Evolutionary conservation across 495 filamentous ascomycete genomes (phyloP), one percentile per base, ranked within the genome.

Genomic region (Echria macrotheca): DNA sequence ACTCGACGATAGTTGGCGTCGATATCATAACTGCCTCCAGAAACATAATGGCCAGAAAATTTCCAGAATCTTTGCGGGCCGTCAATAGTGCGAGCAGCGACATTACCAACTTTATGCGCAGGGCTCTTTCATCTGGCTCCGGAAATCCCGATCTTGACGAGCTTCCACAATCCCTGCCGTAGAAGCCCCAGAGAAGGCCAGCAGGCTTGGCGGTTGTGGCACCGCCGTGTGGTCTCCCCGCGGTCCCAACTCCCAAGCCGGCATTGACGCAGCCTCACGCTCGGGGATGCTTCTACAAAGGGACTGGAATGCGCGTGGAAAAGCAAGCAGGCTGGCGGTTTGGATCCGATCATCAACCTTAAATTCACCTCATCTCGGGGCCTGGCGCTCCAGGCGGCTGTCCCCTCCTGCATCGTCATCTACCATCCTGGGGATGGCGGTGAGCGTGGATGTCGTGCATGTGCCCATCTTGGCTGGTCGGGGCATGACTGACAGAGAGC

Each of bases 241-340:
- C 17, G 21, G n/a, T n/a, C n/a, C n/a, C n/a, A n/a, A n/a, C n/a
- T n/a, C n/a, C n/a, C n/a, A n/a, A n/a, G n/a, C n/a, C n/a, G n/a
- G n/a, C 38, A 24, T 5, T 12, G 12, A 31, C 28, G 28, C 28
- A 12, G 22, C 23, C 44, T 19, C 2, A 31, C 42, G 12, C 22
- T 57, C 61, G 61, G 61, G 56, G 48, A 39, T 64, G 46, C 52
- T 62, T 56, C 61, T 64, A 48, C 52, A 64, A 62, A 24, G 18
- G 61, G 61, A 39, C 52, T 62, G 56, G 58, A 56, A 54, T 41
- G 33, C 44, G 53, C 26, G 49, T 31, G 11, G 17, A 46, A 25
- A 24, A 36, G 43, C 29, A n/a, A 54, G 41, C 46, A 49, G 44
- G 44, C 47, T 25, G 37, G 31, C 32, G 45, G 33, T 37, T 53